Base-by-base conservation (phyloP, 192 early-diverging fungal species). In the Podila epigama region DNA sequence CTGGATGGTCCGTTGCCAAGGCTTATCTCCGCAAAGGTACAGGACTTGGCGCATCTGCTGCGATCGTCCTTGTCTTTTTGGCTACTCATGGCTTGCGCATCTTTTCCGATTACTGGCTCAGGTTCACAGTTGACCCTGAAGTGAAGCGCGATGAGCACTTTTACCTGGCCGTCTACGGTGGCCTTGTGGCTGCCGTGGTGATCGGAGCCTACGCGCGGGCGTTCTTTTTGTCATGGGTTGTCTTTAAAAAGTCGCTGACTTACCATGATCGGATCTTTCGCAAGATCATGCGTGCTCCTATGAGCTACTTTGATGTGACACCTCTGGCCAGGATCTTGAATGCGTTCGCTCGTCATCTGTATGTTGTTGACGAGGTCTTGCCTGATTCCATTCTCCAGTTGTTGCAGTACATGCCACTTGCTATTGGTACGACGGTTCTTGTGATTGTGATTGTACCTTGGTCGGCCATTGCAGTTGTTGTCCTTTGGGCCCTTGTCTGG, bases 271-370 rank as follows among this genome's bases (percentile, higher is more conserved):
- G 66, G 12, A 79, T 83, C 18, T 83, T 81, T 58, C 60, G 87
- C 36, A 91, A 87, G 51, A 86, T 94, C 52, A 65, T 94, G 35
- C 90, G 85, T 51, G 85, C 90, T 9, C 90, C 90, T 18, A 88
- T 89, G 85, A 69, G 69, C 28, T 91, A 84, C 67, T 92, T 91
- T 65, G 91, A 93, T 44, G 82, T 86, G 42, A 92, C 89, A 15
- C 91, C 91, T 18, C 62, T 89, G 50, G 91, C 89, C 36, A 84
- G 85, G 34, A 87, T 93, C 28, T 69, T 93, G 58, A 92, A 91
- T 59, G 84, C 87, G 5, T 89, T 92, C 40, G 81, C 81, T 9
- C 67, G 68, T 48, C 77, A 82, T 51, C 66, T 73, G 32, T 78
- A 68, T 44, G 65, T 73, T 20, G 81, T 79, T 5, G 81, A 82